Base-by-base conservation (phyloP, 2,329 filamentous ascomycete species). In the Colletotrichum australisinense region DNA sequence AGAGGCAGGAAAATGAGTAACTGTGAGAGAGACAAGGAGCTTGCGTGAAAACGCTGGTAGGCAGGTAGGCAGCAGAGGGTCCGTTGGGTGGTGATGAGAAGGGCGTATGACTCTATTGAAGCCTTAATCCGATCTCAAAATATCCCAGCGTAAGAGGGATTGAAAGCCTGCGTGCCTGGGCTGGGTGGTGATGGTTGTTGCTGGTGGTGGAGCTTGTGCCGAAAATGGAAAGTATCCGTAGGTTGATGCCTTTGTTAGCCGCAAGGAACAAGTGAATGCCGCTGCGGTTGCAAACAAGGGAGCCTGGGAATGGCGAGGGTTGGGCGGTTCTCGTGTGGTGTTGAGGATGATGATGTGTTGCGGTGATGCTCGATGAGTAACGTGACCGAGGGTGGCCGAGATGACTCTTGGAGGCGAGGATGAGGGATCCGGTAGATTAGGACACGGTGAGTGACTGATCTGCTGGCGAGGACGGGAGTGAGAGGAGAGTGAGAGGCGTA, bases 241-340 rank as follows among this genome's bases (percentile, higher is more conserved):
- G 64, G 59, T 32, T 14, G n/a, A 42, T 46, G 49, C 42, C 63
- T 74, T 32, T 69, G 75, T 75, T 76, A 74, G 78, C 82, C 84
- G 83, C 83, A 86, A 83, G 85, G 85, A 83, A 83, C 86, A 87
- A 87, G 83, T 85, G 80, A 87, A 87, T 87, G 86, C 83, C 85
- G 84, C 85, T 84, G 84, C 82, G 81, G 42, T 59, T 53, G 57
- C 19, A 53, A 65, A 69, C 70, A 30, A 66, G 62, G 80, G 78
- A 35, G 28, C 26, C 26, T 67, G 77, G 77, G 75, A 67, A 67
- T 76, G 74, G 70, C 55, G 75, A 69, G 46, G 30, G n/a, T 52
- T 66, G 55, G 22, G 12, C n/a, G 68, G 55, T 63, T 42, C n/a
- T 19, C 42, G 57, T 67, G 42, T 67, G 72, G 58, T 72, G 68